Evolutionary conservation across 345 rosid species (phyloP).

Genomic region (Nasturtium officinale): DNA sequence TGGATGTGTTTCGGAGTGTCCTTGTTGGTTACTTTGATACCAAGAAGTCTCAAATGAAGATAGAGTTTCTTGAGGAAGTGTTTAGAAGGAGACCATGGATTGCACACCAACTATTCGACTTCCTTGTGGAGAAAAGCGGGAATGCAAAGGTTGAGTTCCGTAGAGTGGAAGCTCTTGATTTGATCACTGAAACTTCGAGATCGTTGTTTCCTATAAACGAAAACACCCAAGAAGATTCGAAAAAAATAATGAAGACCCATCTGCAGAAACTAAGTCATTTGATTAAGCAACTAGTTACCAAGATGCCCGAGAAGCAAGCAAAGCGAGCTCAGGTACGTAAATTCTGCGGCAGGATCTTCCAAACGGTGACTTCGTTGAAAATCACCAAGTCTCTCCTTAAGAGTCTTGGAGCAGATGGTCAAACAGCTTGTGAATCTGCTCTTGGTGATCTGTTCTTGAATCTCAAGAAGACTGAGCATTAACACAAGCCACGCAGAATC

Average conservation of each 20-base stretch:
- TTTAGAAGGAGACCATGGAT: conserved; percentile 78
- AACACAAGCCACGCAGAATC: conserved; percentile 6
- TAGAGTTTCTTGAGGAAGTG: conserved; percentile 76
- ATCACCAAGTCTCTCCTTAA: conserved; percentile 63
- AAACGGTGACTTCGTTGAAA: conserved; percentile 52
- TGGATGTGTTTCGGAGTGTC: conserved; percentile 53
- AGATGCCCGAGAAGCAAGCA: conserved; percentile 72
- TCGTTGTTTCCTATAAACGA: conserved; percentile 49
- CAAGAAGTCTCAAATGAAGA: conserved; percentile 75
- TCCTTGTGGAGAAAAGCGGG: conserved; percentile 65
- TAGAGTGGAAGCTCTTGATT: conserved; percentile 76
- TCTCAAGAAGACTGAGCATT: conserved; percentile 51
- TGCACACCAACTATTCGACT: conserved; percentile 59
- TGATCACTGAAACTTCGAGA: conserved; percentile 69
- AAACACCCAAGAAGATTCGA: conserved; percentile 49
- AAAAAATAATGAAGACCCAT: conserved; percentile 56
- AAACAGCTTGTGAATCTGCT: conserved; percentile 65
- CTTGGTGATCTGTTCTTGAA: conserved; percentile 62
- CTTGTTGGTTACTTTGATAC: conserved; percentile 68
- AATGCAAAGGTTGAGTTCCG: conserved; percentile 69
- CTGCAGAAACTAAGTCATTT: conserved; percentile 55
- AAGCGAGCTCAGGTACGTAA: conserved; percentile 70
- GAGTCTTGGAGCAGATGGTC: conserved; percentile 54
- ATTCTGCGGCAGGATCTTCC: conserved; percentile 68
- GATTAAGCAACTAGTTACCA: conserved; percentile 56